Percentiles rank a stretch among this genome's conserved stretches.
These are phyloP conservation scores for Chaetoceros tenuissimus DNA, from an alignment of 108 stramenopile genomes.

Conservation along the genomic window DNA sequence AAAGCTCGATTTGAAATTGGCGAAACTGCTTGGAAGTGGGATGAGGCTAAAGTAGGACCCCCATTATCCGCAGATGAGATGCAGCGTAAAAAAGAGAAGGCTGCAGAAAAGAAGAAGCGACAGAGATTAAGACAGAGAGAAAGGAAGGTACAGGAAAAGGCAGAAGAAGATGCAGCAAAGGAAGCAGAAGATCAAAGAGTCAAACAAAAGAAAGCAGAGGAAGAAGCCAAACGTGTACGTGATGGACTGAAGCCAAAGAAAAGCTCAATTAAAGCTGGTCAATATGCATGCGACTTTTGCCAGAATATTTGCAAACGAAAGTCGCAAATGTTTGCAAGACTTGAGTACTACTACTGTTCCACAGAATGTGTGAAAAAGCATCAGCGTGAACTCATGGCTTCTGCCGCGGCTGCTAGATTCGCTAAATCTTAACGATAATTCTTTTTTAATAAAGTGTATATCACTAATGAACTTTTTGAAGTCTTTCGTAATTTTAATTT, in stretches of 20 bases:
- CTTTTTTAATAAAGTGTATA: no score
- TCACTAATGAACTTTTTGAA: no score
- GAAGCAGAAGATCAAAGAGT: slow-evolving; percentile 16
- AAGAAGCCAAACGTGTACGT: slow-evolving; percentile 34
- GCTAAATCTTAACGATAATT: no score
- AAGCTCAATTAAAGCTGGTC: slow-evolving; percentile 24
- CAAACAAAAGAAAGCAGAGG: slow-evolving; percentile 22
- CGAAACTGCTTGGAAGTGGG: slow-evolving; percentile 72
- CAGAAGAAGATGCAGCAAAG: slow-evolving; percentile 15
- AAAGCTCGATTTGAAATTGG: slow-evolving; percentile 58
- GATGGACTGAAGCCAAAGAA: slow-evolving; percentile 33
- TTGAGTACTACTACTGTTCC: slow-evolving; percentile 76
- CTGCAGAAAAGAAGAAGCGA: slow-evolving; percentile 67
- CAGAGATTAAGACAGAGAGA: slow-evolving; percentile 77
- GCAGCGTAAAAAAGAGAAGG: slow-evolving; percentile 53
- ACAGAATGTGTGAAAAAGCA: slow-evolving; percentile 80
- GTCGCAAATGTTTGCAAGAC: slow-evolving; percentile 63
- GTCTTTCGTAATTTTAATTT: no score
- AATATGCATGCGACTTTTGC: slow-evolving; percentile 74
- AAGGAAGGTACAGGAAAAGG: slow-evolving; percentile 54
- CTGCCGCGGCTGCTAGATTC: slow-evolving; percentile 68
- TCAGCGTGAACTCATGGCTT: slow-evolving; percentile 81
- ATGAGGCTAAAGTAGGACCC: slow-evolving; percentile 63
- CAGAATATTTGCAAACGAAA: slow-evolving; percentile 39
- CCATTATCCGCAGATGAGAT: slow-evolving; percentile 50